Percentiles rank a stretch among this genome's conserved stretches.
These are phyloP conservation scores for Ceratocystis huliohia DNA, from an alignment of 2,329 filamentous ascomycete species.

Conservation along the genomic window DNA sequence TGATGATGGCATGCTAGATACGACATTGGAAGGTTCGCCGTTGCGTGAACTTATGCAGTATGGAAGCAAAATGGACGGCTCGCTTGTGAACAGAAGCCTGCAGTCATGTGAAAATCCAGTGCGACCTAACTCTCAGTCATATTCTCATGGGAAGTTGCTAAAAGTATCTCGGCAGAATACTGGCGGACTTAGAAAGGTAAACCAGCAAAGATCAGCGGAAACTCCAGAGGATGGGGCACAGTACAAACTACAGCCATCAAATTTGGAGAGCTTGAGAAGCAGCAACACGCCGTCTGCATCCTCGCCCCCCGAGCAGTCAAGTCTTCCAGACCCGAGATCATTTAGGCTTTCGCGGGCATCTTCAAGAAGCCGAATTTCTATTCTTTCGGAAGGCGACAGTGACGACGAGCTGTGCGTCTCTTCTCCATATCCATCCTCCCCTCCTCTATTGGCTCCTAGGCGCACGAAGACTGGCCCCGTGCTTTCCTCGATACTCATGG, in stretches of 20 bases:
- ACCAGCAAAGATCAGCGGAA: no score
- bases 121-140: neutral
- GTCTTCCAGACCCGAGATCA: neutral
- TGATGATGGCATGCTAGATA: conserved; percentile 18
- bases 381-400: conserved; percentile 3
- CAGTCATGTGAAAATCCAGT: neutral
- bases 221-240: no score
- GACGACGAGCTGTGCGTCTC: conserved; percentile 47
- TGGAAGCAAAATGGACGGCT: neutral
- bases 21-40: conserved; percentile 8
- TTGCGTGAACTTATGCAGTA: conserved; percentile 3
- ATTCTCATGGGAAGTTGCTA: neutral
- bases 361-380: neutral
- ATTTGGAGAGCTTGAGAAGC: neutral
- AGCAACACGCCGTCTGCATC: neutral
- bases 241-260: neutral
- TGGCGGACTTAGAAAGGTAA: no score
- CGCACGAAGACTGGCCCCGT: neutral
- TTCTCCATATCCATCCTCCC: neutral
- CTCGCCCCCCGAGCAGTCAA: neutral
- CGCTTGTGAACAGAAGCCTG: neutral
- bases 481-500: neutral
- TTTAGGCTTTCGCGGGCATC: neutral
- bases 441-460: neutral
- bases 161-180: neutral